Percentiles rank a stretch among this genome's conserved stretches.
These are phyloP conservation scores for Apiospora phragmitis DNA, from an alignment of 2,329 filamentous ascomycete species.

Conservation along the genomic window DNA sequence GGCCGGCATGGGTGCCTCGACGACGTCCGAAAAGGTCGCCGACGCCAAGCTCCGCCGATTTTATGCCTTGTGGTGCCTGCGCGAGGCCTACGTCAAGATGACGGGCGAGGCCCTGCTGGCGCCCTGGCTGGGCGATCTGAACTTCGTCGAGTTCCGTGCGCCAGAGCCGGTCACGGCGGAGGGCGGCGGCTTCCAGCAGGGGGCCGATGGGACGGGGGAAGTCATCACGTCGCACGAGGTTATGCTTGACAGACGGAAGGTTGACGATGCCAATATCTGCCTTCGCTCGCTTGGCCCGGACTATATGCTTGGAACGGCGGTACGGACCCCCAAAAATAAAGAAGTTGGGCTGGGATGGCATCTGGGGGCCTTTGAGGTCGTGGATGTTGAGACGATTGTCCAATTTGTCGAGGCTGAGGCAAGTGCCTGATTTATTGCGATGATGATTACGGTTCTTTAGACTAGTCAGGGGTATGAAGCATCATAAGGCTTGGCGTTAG, in stretches of 20 bases:
- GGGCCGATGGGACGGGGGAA: conserved; percentile 35
- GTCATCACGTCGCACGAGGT: conserved; percentile 38
- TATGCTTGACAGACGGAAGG: conserved; percentile 37
- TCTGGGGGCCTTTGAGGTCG: conserved; percentile 41
- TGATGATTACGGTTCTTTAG: not conserved
- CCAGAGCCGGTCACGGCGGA: conserved; percentile 37
- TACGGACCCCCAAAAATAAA: conserved; percentile 41
- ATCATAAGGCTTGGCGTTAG: not conserved
- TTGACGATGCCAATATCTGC: conserved; percentile 44
- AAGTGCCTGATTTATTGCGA: not conserved
- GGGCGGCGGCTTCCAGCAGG: conserved; percentile 27
- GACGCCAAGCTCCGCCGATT: conserved; percentile 69
- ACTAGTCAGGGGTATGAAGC: not conserved
- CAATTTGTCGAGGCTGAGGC: conserved; percentile 40
- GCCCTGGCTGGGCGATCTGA: conserved; percentile 68
- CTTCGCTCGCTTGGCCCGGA: conserved; percentile 46
- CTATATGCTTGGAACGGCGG: conserved; percentile 56
- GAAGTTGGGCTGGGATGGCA: conserved; percentile 39
- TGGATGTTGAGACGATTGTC: conserved; percentile 48
- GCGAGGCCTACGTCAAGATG: conserved; percentile 83
- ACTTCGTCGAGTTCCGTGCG: conserved; percentile 65
- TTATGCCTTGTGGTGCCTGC: conserved; percentile 77
- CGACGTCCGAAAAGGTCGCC: conserved; percentile 38
- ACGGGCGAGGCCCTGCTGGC: conserved; percentile 77
- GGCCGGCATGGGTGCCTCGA: conserved; percentile 16